Conservation (phyloP, 768 basidiomycete species). For the Termitomyces sp. region DNA sequence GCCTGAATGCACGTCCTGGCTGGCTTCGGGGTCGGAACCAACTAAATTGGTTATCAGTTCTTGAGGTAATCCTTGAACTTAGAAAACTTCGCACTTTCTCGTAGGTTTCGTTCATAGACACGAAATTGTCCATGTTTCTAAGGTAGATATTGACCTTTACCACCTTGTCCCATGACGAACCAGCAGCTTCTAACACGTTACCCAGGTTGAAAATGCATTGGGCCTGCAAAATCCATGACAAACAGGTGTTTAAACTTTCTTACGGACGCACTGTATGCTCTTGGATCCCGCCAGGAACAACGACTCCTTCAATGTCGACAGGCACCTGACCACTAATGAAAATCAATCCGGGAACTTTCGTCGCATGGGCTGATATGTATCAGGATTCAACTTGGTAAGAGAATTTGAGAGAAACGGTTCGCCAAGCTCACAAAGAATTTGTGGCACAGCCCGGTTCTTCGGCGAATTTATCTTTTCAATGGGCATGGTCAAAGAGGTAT, state of each 20-base stretch:
- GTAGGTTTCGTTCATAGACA: constrained; percentile 52
- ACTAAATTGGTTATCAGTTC: constrained; percentile 16
- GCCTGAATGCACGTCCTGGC: constrained; percentile 75
- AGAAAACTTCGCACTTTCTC: constrained; percentile 31
- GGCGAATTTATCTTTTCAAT: constrained; percentile 51
- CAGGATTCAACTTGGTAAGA: not conserved
- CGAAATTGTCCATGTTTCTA: constrained; percentile 54
- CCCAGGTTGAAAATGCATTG: constrained; percentile 53
- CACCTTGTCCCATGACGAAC: constrained; percentile 57
- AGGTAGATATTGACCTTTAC: constrained; percentile 54
- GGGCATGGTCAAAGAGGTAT: constrained; percentile 25
- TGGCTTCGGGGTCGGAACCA: constrained; percentile 53
- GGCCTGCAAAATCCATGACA: constrained; percentile 24
- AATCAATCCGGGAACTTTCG: constrained; percentile 50
- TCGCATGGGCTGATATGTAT: constrained; percentile 48
- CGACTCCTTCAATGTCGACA: constrained; percentile 36
- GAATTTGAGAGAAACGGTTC: not conserved
- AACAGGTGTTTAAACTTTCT: not conserved
- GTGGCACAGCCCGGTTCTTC: constrained; percentile 36
- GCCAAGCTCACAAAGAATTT: constrained; percentile 41
- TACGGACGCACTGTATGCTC: constrained; percentile 46
- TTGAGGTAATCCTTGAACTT: not conserved
- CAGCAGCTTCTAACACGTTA: constrained; percentile 46
- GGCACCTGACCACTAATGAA: constrained; percentile 61
- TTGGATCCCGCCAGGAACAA: constrained; percentile 51